phyloP scores from a whole-genome alignment of 768 basidiomycete genomes.

The Naganishia onofrii region DNA sequence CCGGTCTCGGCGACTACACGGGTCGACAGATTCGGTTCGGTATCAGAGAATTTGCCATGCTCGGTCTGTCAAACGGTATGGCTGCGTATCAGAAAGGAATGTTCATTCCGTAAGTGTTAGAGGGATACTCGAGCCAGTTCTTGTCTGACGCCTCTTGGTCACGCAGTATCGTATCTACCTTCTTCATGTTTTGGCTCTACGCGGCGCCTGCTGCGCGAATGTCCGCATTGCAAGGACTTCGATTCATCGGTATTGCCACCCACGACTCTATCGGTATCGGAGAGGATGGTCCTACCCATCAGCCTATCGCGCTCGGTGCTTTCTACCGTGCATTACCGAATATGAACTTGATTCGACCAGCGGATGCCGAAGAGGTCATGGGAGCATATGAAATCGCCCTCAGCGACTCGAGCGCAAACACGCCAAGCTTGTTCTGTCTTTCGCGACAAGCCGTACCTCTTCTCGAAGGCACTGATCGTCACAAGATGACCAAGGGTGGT shows the following conservation, averaged over 20 bases:
- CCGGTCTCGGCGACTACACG: conserved; percentile 46
- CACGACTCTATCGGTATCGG: conserved; percentile 51
- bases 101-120: conserved; percentile 50
- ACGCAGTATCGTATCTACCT: conserved; percentile 46
- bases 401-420: conserved; percentile 24
- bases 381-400: conserved; percentile 45
- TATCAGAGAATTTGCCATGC: conserved; percentile 50
- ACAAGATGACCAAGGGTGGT: conserved; percentile 40
- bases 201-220: conserved; percentile 50
- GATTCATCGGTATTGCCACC: conserved; percentile 51
- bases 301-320: conserved; percentile 44
- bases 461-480: conserved; percentile 41
- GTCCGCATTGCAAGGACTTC: conserved; percentile 45
- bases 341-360: conserved; percentile 48
- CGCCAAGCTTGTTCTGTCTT: conserved; percentile 43
- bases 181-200: conserved; percentile 52
- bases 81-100: conserved; percentile 51
- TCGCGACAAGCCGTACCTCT: conserved; percentile 47
- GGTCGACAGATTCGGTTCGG: conserved; percentile 50
- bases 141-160: not conserved
- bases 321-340: conserved; percentile 47
- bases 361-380: conserved; percentile 49
- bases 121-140: too few species aligned
- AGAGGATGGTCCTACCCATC: conserved; percentile 51
- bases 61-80: conserved; percentile 46